A percentile compares a stretch with the other conserved stretches of the same genome.
Conservation (phyloP, 768 basidiomycete species). For the Tricholoma sp. region DNA sequence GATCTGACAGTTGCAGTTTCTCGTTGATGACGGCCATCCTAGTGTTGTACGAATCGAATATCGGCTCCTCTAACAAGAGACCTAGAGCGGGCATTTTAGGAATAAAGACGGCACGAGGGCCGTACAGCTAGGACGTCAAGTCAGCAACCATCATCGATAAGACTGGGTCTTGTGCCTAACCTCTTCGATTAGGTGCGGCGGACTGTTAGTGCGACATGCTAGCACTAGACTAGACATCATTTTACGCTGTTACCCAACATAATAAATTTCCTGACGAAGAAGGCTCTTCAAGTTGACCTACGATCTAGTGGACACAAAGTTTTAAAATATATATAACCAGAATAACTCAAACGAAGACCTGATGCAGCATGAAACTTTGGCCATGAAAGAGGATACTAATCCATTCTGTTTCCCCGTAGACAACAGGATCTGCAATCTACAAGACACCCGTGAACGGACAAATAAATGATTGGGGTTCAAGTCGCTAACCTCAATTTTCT, state of each 20-base stretch:
- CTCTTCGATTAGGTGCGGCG: constrained; percentile 69
- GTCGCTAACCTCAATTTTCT: constrained; percentile 64
- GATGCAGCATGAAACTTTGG: constrained; percentile 98
- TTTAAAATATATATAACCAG: background rate
- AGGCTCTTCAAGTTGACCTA: constrained; percentile 25
- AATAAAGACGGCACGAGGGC: constrained; percentile 69
- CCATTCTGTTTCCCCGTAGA: constrained; percentile 93
- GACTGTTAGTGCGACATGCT: constrained; percentile 68
- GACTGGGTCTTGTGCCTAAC: constrained; percentile 26
- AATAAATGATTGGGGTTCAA: background rate
- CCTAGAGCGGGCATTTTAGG: constrained; percentile 97
- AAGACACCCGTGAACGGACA: background rate
- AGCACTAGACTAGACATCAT: constrained; percentile 92
- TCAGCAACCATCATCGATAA: background rate
- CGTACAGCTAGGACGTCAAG: constrained; percentile 53
- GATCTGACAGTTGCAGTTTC: constrained; percentile 45
- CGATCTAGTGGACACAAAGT: constrained; percentile 36
- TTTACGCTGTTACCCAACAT: constrained; percentile 66
- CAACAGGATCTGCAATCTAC: constrained; percentile 79
- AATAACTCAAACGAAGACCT: constrained; percentile 48
- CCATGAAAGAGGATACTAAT: constrained; percentile 90
- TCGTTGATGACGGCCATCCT: constrained; percentile 46
- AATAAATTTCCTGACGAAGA: constrained; percentile 7
- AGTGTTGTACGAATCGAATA: constrained; percentile 74
- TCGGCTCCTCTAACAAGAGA: constrained; percentile 81